Evolutionary conservation across 805 yeast species (phyloP), one percentile per base, ranked within the genome.

Genomic region (Cyberlindnera suaveolens): DNA sequence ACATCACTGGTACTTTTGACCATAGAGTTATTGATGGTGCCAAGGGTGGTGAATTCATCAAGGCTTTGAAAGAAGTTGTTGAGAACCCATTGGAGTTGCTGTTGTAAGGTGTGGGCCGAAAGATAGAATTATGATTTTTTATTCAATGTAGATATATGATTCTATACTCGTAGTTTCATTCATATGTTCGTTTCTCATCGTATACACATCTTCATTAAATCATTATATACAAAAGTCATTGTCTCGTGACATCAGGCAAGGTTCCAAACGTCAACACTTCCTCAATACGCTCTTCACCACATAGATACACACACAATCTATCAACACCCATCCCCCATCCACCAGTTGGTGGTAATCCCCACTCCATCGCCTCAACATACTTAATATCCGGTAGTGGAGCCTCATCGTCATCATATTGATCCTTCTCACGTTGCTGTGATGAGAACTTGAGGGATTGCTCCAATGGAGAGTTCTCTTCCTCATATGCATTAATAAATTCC

Each of bases 1-100:
- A 82, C 57, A 77, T 91, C 65, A 90, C 98, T 44, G 98, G 96
- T 70, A 86, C 98, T 42, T 93, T 93, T 62, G 99, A 93, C 72
- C 99, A 93, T 76, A 86, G 97, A 75, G 83, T 85, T 48, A 82
- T 91, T 51, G 99, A 93, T 63, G 99, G 99, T 63, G 98, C 98
- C 43, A 80, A 84, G 58, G 99, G 96, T 59, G 99, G 95, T 65
- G 98, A 93, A 58, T 93, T 80, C 78, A 86, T 93, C 75, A 88
- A 80, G 70, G 96, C 88, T 56, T 77, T 93, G 69, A 93, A 93
- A 80, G 75, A 75, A 59, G 81, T 89, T 53, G 68, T 93, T 54
- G 99, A 93, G 75, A 90, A 93, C 75, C 99, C 99, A 62, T 77
- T 93, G 64, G 96, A 89, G 72, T 72, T 93, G 68, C 71, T 93